Percentiles rank a stretch among this genome's conserved stretches.
Conservation (phyloP, 1,139 yeast species). For the Sugiyamaella japonica region DNA sequence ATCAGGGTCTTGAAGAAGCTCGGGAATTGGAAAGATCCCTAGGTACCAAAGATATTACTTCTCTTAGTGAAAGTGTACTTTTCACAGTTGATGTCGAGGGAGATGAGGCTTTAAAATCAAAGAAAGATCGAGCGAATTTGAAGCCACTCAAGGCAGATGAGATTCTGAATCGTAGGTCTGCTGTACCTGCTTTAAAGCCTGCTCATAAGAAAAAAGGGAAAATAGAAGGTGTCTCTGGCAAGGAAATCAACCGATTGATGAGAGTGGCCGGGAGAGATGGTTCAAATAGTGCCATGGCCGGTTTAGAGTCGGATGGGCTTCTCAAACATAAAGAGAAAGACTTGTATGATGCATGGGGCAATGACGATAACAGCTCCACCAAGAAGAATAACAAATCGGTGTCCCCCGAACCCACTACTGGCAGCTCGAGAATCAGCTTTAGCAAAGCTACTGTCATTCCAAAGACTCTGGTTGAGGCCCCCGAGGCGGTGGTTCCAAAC, state of each 20-base stretch:
- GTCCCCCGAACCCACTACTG: background rate
- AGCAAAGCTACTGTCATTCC: constrained; percentile 29
- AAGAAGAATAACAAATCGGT: background rate
- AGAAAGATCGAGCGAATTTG: constrained; percentile 43
- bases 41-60: constrained; percentile 46
- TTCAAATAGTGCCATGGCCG: constrained; percentile 50
- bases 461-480: constrained; percentile 54
- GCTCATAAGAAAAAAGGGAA: constrained; percentile 45
- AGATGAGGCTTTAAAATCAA: constrained; percentile 44
- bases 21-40: constrained; percentile 66
- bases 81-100: constrained; percentile 76
- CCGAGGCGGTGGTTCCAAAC: constrained; percentile 47
- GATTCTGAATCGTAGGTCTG: constrained; percentile 74
- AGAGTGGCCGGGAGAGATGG: constrained; percentile 76
- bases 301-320: constrained; percentile 63
- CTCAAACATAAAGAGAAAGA: constrained; percentile 41
- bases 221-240: constrained; percentile 65
- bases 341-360: constrained; percentile 69
- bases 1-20: constrained; percentile 63
- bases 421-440: constrained; percentile 2
- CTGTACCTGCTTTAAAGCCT: constrained; percentile 64
- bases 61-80: constrained; percentile 43
- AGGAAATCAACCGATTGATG: constrained; percentile 68
- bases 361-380: constrained; percentile 29
- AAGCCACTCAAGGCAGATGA: constrained; percentile 63